Conservation (phyloP, 2,329 filamentous ascomycete genomes). For the Hymenoscyphus scutula region DNA sequence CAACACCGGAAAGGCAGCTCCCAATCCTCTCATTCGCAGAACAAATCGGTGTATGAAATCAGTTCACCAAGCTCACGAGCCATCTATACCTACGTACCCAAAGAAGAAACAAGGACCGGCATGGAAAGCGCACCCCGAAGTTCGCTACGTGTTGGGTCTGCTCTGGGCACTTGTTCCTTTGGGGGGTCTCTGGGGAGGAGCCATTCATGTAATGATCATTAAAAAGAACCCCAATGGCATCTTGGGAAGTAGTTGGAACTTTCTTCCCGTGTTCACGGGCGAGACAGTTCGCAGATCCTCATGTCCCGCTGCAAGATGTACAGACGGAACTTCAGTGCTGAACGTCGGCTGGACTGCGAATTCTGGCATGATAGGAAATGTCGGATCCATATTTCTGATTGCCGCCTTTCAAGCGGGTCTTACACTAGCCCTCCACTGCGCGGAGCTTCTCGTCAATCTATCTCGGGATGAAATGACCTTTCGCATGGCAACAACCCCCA, state of each 20-base stretch:
- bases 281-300: conserved; percentile 2
- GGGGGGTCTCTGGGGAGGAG: conserved; percentile 19
- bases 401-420: conserved; percentile 31
- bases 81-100: conserved; percentile 19
- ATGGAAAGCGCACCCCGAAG: conserved; percentile 27
- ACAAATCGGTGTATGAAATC: conserved; percentile 30
- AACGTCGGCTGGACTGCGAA: conserved; percentile 32
- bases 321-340: conserved; percentile 32
- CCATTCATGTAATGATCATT: conserved; percentile 27
- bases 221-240: conserved; percentile 23
- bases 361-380: conserved; percentile 21
- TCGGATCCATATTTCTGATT: conserved; percentile 33
- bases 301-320: conserved; percentile 23
- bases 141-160: conserved; percentile 27
- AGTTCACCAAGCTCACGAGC: conserved; percentile 28
- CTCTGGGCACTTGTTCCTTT: conserved; percentile 25
- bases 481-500: conserved; percentile 27
- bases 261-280: conserved; percentile 31
- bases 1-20: conserved; percentile 7
- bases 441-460: conserved; percentile 57
- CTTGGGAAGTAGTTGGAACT: conserved; percentile 30
- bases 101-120: conserved; percentile 28
- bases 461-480: conserved; percentile 37
- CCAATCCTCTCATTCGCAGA: conserved; percentile 17
- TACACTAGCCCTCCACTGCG: conserved; percentile 40